These are phyloP conservation scores for Hymenoscyphus infarciens DNA, from an alignment of 2,329 filamentous ascomycete genomes.

Conservation along the genomic window DNA sequence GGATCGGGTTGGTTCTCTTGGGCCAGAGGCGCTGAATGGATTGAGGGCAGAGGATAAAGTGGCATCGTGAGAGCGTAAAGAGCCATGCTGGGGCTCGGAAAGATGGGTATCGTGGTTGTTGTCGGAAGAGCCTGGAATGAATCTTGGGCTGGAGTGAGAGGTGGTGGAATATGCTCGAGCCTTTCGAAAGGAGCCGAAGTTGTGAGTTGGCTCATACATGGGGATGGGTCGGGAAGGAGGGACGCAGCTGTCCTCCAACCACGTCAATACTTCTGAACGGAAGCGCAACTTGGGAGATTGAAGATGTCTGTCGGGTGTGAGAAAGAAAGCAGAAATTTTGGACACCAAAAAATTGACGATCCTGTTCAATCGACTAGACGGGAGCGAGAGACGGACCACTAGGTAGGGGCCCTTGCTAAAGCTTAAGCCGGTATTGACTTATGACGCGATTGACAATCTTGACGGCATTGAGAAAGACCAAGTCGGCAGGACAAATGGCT, in stretches of 20 bases:
- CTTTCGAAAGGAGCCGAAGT: conserved; percentile 20
- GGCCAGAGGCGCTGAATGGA: conserved; percentile 29
- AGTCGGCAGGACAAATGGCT: not conserved
- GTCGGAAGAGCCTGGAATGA: conserved; percentile 27
- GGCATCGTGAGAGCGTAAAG: conserved; percentile 22
- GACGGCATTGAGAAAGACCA: not conserved
- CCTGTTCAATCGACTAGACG: not conserved
- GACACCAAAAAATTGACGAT: not conserved
- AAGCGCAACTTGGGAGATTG: not conserved
- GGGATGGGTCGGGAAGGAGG: not conserved
- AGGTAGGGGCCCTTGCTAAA: conserved; percentile 12
- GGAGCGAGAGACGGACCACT: conserved; percentile 3
- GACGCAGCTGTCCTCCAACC: not conserved
- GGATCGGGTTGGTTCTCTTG: conserved; percentile 66
- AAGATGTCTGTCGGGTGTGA: not conserved
- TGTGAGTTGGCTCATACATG: conserved; percentile 30
- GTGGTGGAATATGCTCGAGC: conserved; percentile 23
- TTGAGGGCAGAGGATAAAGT: conserved; percentile 16
- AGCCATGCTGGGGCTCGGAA: conserved; percentile 26
- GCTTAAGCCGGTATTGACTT: conserved; percentile 2
- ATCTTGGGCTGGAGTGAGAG: conserved; percentile 30
- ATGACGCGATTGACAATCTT: not conserved
- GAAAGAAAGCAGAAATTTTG: not conserved
- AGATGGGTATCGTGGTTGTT: conserved; percentile 18
- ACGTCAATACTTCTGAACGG: not conserved